Evolutionary conservation across 345 rosid species (phyloP).

Genomic region (Mangifera indica): DNA sequence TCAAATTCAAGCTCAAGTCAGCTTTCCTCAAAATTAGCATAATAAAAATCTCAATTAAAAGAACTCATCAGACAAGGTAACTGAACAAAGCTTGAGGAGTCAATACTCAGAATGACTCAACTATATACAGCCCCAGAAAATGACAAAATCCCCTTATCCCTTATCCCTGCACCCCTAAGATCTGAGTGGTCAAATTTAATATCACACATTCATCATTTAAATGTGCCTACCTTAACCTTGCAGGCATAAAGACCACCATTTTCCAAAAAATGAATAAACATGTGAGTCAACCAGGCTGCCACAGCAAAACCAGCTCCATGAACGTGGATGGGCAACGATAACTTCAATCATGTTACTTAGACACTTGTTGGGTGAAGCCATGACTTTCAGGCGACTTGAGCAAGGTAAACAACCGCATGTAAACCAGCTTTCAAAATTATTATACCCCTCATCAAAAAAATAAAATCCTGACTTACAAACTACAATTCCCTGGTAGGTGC

Average conservation of each 20-base stretch:
- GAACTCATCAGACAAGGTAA: background rate
- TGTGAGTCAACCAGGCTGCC: constrained; percentile 94
- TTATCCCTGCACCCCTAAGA: constrained; percentile 92
- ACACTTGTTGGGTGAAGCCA: constrained; percentile 35
- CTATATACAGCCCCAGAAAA: constrained; percentile 9
- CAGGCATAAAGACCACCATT: constrained; percentile 84
- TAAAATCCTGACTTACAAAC: constrained; percentile 5
- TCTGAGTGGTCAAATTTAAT: constrained; percentile 62
- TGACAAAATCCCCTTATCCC: constrained; percentile 42
- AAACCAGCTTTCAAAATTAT: constrained; percentile 15
- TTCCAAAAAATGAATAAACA: constrained; percentile 38
- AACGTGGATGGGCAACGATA: constrained; percentile 60
- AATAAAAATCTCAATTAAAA: background rate
- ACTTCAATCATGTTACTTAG: constrained; percentile 53
- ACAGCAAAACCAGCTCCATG: constrained; percentile 73
- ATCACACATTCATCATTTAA: constrained; percentile 76
- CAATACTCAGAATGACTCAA: background rate
- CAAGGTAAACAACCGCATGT: constrained; percentile 22
- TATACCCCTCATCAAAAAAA: background rate
- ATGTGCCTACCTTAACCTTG: constrained; percentile 98
- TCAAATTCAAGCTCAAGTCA: background rate
- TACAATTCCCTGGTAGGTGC: constrained; percentile 39
- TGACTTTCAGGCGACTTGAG: constrained; percentile 30
- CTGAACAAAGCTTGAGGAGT: constrained; percentile 4
- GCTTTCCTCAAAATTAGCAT: background rate